Evolutionary conservation across 2,329 filamentous ascomycete genomes (phyloP), one percentile per base, ranked within the genome.

Genomic region (Fusarium lyarnte): DNA sequence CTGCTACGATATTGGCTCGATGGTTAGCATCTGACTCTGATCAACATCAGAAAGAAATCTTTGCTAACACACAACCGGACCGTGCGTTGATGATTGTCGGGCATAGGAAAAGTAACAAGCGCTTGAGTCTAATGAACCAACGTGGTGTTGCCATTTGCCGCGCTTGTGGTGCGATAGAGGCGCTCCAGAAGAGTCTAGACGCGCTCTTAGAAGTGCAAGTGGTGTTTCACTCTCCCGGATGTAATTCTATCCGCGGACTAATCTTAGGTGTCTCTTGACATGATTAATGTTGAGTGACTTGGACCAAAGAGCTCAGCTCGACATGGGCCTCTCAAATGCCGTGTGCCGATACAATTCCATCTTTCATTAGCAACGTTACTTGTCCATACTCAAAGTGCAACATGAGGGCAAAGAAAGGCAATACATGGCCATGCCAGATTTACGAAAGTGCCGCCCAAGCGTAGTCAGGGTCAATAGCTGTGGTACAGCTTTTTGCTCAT

Each of bases 181-280:
- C 58, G 63, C 57, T 38, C 70, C 43, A 74, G 70, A 74, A 65
- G 67, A 72, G 70, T 72, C 70, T 45, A 62, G 70, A 65, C 52
- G 63, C 71, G 63, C 46, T 69, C 36, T 64, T 47, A 39, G 23
- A 57, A 63, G 49, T 49, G 46, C 42, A 68, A 54, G 39, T 64
- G 47, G 25, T 51, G 52, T 39, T 46, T 55, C 46, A 19, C 38
- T 55, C 42, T 29, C 29, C 29, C 66, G 70, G 70, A 58, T 71
- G 38, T 36, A 63, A 23, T 25, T 47, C 53, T 42, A 60, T 58
- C 70, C 62, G 62, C 43, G 29, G n/a, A 35, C 35, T 63, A 42
- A 49, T 58, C 27, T 63, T 21, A 42, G 41, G 29, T 16, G 27
- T 53, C 38, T 33, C 16, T 57, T 31, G 31, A 25, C 12, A 31